Conservation (phyloP, 257 asterid genomes). For the Capsicum rhomboideum region DNA sequence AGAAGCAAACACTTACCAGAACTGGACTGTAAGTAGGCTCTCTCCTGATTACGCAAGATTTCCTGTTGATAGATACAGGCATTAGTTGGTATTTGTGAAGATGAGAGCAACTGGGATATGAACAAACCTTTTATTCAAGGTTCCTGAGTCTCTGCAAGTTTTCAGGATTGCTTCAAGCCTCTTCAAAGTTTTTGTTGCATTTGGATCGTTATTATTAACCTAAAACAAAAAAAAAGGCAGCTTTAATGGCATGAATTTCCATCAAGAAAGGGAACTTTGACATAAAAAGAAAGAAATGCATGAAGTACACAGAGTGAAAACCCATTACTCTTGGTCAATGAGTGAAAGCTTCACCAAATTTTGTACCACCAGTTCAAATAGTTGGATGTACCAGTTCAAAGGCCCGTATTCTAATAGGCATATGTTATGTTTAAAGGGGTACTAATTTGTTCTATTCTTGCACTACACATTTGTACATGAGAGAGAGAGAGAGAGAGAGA, state of each 20-base stretch:
- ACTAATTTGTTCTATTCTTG: background rate
- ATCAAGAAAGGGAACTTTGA: background rate
- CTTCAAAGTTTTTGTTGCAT: slow-evolving; percentile 62
- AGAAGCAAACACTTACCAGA: slow-evolving; percentile 36
- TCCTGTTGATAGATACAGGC: slow-evolving; percentile 33
- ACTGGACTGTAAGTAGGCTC: slow-evolving; percentile 43
- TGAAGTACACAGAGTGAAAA: background rate
- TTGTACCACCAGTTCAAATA: background rate
- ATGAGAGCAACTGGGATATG: background rate
- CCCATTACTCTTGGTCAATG: too few relatives aligned
- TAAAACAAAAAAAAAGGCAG: slow-evolving; percentile 7
- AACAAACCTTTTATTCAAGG: slow-evolving; percentile 30
- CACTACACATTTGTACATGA: background rate
- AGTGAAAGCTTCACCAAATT: background rate
- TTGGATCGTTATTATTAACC: slow-evolving; percentile 78
- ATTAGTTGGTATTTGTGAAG: background rate
- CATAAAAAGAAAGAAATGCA: background rate
- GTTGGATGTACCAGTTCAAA: background rate
- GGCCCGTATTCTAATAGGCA: background rate
- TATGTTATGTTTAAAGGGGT: background rate
- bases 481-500: too few relatives aligned
- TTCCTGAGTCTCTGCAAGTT: slow-evolving; percentile 83
- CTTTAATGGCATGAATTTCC: background rate
- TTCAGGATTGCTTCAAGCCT: slow-evolving; percentile 57
- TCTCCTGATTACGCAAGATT: slow-evolving; percentile 52